A percentile compares a stretch with the other conserved stretches of the same genome.
These are phyloP conservation scores for Suhomyces panamericanus DNA, from an alignment of 1,139 yeast genomes.

Conservation along the genomic window DNA sequence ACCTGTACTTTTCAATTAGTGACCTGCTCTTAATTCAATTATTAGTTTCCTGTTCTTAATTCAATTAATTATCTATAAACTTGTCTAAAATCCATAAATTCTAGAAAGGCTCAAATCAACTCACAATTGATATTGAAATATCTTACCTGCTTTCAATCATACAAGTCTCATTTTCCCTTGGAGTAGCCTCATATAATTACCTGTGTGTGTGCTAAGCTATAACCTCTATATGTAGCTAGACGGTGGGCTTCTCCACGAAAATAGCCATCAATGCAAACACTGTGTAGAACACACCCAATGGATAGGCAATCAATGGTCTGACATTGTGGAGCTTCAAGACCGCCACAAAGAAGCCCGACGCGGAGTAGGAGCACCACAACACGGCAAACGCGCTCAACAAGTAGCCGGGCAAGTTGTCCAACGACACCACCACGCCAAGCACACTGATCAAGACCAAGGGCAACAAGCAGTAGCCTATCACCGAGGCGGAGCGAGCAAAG, in stretches of 20 bases:
- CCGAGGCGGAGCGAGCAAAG: conserved; percentile 79
- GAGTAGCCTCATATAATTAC: too few relatives aligned
- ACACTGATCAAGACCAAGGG: conserved; percentile 85
- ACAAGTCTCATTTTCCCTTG: too few relatives aligned
- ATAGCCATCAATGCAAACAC: conserved; percentile 97
- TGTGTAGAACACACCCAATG: conserved; percentile 85
- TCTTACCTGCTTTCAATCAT: too few relatives aligned
- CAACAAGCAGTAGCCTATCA: conserved; percentile 87
- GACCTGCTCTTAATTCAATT: too few relatives aligned
- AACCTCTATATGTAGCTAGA: background rate
- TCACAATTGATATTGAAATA: too few relatives aligned
- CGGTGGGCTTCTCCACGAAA: conserved; percentile 58
- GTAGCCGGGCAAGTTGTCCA: conserved; percentile 79
- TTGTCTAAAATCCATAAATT: too few relatives aligned
- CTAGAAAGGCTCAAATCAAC: too few relatives aligned
- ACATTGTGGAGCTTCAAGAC: conserved; percentile 83
- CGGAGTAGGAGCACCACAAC: conserved; percentile 92
- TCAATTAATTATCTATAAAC: too few relatives aligned
- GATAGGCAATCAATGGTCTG: conserved; percentile 90
- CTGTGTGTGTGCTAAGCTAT: background rate
- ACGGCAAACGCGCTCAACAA: conserved; percentile 67
- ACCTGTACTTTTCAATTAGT: too few relatives aligned
- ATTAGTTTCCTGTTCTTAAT: too few relatives aligned
- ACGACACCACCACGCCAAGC: conserved; percentile 64
- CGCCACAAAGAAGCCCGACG: conserved; percentile 90